Evolutionary conservation across 805 yeast genomes (phyloP), one percentile per base, ranked within the genome.

Genomic region (Ogataea glucozyma): DNA sequence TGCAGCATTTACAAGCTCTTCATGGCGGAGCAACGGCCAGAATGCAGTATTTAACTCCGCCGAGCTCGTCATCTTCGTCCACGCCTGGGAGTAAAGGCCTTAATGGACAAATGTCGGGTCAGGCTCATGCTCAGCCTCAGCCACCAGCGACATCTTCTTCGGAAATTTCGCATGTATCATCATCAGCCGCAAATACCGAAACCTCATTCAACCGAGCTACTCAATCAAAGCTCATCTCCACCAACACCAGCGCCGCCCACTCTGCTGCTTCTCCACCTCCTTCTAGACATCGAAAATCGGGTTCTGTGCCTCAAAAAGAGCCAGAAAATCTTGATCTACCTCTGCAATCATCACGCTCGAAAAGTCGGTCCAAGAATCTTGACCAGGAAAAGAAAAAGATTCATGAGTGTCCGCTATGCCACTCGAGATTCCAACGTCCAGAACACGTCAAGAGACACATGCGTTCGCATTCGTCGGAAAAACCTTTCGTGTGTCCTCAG

Each of bases 391-490:
- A 75, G 38, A 79, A 78, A 54, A 82, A 81, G 60, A 69, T 71
- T 38, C 86, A 82, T 60, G 71, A 71, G 49, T 82, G 88, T 63
- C 85, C 85, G 1, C 58, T 80, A 31, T 81, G 88, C 57, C 78
- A 75, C 36, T 71, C 79, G 29, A 62, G 75, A 38, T 81, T 81
- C 67, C 87, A 81, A 58, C 62, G 85, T 49, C 85, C 88, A 2
- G 88, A 82, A 54, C 88, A 82, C 60, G 88, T 82, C 21, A 82
- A 78, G 58, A 60, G 87, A 48, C 81, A 78, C 54, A 69, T 78
- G 74, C 71, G 79, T 56, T 69, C 77, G 31, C 83, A 78, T 58
- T 72, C 79, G 4, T 65, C 75, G 9, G 83, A 78, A 49, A 78
- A 77, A 53, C 83, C 83, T 6, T 78, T 69, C 51, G 71, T 67